phyloP scores from a whole-genome alignment of 73 alveolate genomes.

The Paramecium octaurelia region DNA sequence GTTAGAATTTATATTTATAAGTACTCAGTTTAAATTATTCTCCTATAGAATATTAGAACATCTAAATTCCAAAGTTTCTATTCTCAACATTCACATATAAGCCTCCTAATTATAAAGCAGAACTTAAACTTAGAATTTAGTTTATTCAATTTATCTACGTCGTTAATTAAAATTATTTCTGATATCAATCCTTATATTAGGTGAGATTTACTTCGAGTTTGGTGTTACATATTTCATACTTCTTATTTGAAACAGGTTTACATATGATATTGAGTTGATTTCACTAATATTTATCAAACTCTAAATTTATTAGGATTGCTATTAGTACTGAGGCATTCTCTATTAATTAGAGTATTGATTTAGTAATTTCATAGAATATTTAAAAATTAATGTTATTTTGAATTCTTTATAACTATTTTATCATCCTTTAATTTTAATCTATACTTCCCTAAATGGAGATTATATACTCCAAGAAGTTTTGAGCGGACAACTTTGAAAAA shows the following conservation, averaged over 20 bases:
- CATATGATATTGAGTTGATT: too few relatives aligned
- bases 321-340: too few relatives aligned
- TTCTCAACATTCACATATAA: background rate
- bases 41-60: background rate
- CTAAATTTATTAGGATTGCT: background rate
- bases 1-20: background rate
- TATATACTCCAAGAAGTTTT: slow-evolving; percentile 79
- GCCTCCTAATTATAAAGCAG: background rate
- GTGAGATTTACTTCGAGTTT: background rate
- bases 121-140: background rate
- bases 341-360: background rate
- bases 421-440: background rate
- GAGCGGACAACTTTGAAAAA: slow-evolving; percentile 75
- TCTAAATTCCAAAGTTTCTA: background rate
- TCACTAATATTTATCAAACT: background rate
- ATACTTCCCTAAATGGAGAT: slow-evolving; percentile 31
- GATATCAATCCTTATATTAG: background rate
- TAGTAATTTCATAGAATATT: background rate
- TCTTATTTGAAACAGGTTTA: background rate
- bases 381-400: background rate
- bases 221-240: background rate
- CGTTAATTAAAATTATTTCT: background rate
- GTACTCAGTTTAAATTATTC: background rate
- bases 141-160: background rate
- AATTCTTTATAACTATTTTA: background rate